Evolutionary conservation across 768 basidiomycete species (phyloP).

Genomic region (Russula sp.): DNA sequence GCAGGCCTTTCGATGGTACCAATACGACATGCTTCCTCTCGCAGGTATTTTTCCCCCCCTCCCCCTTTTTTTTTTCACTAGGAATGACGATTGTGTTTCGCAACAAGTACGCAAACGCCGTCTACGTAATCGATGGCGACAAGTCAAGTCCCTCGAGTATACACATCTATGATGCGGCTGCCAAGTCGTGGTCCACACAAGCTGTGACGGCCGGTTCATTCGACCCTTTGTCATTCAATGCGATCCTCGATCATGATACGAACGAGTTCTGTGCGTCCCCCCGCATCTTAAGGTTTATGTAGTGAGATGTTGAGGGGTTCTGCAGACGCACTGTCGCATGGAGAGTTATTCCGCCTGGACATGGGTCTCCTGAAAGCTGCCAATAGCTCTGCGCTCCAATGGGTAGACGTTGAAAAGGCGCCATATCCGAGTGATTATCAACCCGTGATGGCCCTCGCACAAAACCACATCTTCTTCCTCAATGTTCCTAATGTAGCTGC

Average conservation of each 20-base stretch:
- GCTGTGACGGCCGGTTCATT: conserved; percentile 44
- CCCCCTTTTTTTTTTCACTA: background rate
- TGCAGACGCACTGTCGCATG: conserved; percentile 60
- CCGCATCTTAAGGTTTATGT: background rate
- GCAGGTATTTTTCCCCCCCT: conserved; percentile 35
- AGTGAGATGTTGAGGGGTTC: background rate
- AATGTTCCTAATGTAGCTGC: conserved; percentile 58
- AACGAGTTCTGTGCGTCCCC: conserved; percentile 69
- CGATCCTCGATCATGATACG: conserved; percentile 91
- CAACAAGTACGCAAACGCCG: conserved; percentile 67
- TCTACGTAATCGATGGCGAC: conserved; percentile 81
- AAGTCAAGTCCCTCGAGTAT: conserved; percentile 56
- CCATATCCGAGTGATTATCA: conserved; percentile 49
- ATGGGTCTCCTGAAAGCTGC: conserved; percentile 60
- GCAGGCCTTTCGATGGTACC: conserved; percentile 55
- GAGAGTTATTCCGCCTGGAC: conserved; percentile 61
- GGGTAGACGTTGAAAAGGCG: conserved; percentile 54
- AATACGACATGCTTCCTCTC: conserved; percentile 69
- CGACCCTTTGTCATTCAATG: conserved; percentile 54
- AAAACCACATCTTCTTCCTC: conserved; percentile 84
- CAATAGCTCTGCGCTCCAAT: conserved; percentile 47
- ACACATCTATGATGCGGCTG: conserved; percentile 73
- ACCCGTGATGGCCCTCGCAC: conserved; percentile 73
- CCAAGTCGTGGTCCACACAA: conserved; percentile 76
- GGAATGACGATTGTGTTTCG: background rate